phyloP scores from a whole-genome alignment of 495 filamentous ascomycete species.

The Usnea hakonensis region DNA sequence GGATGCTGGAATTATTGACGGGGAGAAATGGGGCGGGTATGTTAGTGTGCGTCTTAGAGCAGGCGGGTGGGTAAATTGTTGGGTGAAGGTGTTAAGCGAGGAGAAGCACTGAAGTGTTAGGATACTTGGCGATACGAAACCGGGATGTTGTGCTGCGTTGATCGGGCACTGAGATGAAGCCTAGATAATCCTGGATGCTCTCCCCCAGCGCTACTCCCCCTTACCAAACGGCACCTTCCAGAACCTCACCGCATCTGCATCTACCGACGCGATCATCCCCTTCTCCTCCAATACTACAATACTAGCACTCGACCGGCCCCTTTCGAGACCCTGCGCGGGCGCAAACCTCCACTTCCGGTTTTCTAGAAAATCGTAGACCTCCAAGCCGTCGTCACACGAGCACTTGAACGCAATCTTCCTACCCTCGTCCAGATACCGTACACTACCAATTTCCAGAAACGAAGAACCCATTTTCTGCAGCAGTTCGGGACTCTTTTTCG shows the following conservation, averaged over 20 bases:
- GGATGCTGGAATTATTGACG: too few species aligned
- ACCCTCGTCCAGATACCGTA: background rate
- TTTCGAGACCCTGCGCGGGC: background rate
- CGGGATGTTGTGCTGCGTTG: too few species aligned
- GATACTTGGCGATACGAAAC: too few species aligned
- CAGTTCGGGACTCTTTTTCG: background rate
- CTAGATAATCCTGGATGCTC: too few species aligned
- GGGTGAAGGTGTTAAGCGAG: too few species aligned
- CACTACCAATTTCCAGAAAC: background rate
- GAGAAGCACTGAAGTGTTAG: too few species aligned
- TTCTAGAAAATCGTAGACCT: conserved; percentile 17
- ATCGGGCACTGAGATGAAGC: too few species aligned
- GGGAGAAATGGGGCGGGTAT: too few species aligned
- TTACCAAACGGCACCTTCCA: background rate
- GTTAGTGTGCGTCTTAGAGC: too few species aligned
- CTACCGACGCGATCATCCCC: background rate
- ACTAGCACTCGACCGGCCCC: background rate
- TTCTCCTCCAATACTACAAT: background rate
- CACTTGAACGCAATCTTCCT: conserved; percentile 15
- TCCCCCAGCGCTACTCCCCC: background rate
- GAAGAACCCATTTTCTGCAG: conserved; percentile 4
- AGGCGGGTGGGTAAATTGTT: too few species aligned
- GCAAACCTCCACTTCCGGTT: conserved; percentile 6
- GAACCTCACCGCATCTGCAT: conserved; percentile 4
- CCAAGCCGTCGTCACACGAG: conserved; percentile 11